A percentile compares a stretch with the other conserved stretches of the same genome.
Evolutionary conservation across 2,329 filamentous ascomycete genomes (phyloP).

Genomic region (Aureobasidium sp.): DNA sequence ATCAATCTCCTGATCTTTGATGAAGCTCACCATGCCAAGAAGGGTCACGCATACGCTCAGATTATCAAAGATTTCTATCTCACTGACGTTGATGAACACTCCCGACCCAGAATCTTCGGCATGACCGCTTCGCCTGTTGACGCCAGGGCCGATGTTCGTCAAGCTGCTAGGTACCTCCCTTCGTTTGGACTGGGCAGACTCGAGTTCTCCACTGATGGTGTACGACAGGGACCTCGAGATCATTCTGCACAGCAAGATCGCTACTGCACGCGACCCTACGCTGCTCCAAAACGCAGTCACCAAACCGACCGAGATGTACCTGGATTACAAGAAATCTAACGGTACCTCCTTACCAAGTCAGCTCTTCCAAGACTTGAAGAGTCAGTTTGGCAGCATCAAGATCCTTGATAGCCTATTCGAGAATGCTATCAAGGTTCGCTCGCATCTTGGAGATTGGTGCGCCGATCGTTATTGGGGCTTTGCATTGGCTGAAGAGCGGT

Average conservation of each 20-base stretch:
- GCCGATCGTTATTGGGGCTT: conserved; percentile 75
- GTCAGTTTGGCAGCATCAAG: conserved; percentile 45
- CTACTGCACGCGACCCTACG: conserved; percentile 60
- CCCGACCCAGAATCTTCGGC: conserved; percentile 73
- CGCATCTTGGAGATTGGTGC: conserved; percentile 73
- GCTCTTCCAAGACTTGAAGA: conserved; percentile 54
- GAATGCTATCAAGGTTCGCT: conserved; percentile 53
- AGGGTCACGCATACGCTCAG: conserved; percentile 79
- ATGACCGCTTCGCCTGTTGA: conserved; percentile 98
- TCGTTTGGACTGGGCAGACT: neutral
- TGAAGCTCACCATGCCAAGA: conserved; percentile 94
- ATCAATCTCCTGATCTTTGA: conserved; percentile 93
- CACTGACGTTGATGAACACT: conserved; percentile 36
- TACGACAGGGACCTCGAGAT: conserved; percentile 56
- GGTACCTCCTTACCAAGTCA: conserved; percentile 51
- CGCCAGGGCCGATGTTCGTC: conserved; percentile 63
- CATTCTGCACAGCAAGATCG: conserved; percentile 74
- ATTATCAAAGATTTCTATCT: conserved; percentile 86
- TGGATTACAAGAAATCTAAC: conserved; percentile 48
- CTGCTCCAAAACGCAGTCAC: conserved; percentile 54
- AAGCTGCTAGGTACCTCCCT: conserved; percentile 50
- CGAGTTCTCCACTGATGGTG: neutral
- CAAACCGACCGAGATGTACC: conserved; percentile 53
- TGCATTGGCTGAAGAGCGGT: conserved; percentile 56
- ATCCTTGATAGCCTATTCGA: conserved; percentile 52